phyloP scores from a whole-genome alignment of 1,139 yeast genomes.

The Geotrichum bryndzae region DNA sequence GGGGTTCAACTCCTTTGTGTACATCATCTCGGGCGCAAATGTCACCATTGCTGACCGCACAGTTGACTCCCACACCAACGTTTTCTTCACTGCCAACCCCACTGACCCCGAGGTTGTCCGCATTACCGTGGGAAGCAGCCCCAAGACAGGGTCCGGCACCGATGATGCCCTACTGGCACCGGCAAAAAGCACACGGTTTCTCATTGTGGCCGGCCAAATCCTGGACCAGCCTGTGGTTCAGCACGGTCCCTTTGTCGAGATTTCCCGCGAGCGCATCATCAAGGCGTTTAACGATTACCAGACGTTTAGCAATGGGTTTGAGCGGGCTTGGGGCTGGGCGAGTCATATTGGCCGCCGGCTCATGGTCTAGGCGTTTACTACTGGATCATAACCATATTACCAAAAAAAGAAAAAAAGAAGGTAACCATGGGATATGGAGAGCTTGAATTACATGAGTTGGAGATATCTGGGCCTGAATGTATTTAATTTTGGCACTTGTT shows the following conservation, averaged over 20 bases:
- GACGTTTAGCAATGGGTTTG: conserved; percentile 65
- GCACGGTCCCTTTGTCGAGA: conserved; percentile 86
- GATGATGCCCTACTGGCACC: conserved; percentile 32
- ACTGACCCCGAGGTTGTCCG: conserved; percentile 23
- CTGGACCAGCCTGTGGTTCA: conserved; percentile 76
- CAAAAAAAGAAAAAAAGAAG: not conserved
- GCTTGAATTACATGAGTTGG: no score
- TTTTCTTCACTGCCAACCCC: conserved; percentile 35
- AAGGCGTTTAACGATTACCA: conserved; percentile 70
- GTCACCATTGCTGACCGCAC: conserved; percentile 44
- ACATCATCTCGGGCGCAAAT: conserved; percentile 55
- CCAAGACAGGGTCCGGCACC: no score
- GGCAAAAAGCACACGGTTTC: conserved; percentile 40
- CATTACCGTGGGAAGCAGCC: conserved; percentile 17
- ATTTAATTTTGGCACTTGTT: no score
- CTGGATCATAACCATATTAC: not conserved
- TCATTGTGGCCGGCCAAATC: conserved; percentile 70
- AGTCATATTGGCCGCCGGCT: conserved; percentile 49
- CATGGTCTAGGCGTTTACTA: not conserved
- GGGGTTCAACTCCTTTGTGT: conserved; percentile 61
- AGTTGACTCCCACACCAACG: conserved; percentile 45
- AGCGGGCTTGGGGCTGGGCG: conserved; percentile 60
- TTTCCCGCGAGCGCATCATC: conserved; percentile 53
- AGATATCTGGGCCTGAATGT: no score
- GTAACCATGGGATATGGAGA: no score